Evolutionary conservation across 768 basidiomycete species (phyloP).

Genomic region (Hydnomerulius pinastri): DNA sequence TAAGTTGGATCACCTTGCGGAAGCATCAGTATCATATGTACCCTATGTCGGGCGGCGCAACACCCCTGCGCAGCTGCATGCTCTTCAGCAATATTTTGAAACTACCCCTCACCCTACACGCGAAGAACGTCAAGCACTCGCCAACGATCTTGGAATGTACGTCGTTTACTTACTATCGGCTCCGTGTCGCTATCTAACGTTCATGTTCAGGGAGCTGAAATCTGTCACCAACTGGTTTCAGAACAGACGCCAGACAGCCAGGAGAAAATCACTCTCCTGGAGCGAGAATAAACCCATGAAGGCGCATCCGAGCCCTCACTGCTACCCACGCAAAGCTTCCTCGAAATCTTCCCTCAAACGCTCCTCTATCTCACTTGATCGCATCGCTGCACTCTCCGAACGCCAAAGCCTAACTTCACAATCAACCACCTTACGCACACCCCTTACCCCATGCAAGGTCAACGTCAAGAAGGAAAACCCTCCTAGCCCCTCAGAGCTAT

Average conservation of each 20-base stretch:
- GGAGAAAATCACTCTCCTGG: constrained; percentile 20
- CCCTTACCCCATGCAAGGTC: constrained; percentile 31
- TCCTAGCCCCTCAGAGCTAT: constrained; percentile 24
- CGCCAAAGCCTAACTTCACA: constrained; percentile 23
- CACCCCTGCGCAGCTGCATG: constrained; percentile 34
- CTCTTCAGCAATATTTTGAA: constrained; percentile 38
- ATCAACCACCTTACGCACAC: constrained; percentile 4
- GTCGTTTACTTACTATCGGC: neutral
- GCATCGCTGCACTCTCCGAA: constrained; percentile 30
- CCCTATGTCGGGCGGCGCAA: constrained; percentile 34
- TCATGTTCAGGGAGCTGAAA: constrained; percentile 54
- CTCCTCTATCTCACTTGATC: constrained; percentile 32
- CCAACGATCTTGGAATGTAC: constrained; percentile 41
- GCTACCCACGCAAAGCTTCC: constrained; percentile 4
- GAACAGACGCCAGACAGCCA: constrained; percentile 65
- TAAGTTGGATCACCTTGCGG: neutral
- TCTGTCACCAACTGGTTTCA: constrained; percentile 83
- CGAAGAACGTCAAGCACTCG: constrained; percentile 42
- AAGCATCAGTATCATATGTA: constrained; percentile 12
- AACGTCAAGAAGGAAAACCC: constrained; percentile 6
- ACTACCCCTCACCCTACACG: constrained; percentile 42
- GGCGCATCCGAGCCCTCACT: constrained; percentile 7
- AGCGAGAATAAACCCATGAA: constrained; percentile 26
- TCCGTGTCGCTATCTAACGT: constrained; percentile 9
- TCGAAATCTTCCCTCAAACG: constrained; percentile 21